Conservation (phyloP, 75 land plant genomes). For the Picea glauca region DNA sequence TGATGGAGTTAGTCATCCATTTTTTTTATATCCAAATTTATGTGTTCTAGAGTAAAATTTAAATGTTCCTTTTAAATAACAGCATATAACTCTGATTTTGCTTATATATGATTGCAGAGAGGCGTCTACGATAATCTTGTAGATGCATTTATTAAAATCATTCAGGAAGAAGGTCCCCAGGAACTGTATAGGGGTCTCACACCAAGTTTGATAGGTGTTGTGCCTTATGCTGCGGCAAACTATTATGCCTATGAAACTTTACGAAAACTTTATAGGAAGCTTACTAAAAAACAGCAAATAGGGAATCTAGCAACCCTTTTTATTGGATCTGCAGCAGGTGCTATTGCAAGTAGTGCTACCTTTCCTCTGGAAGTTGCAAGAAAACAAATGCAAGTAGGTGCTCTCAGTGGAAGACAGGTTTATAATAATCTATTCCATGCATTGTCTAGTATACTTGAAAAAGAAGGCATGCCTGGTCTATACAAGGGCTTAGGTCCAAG, state of each 20-base stretch:
- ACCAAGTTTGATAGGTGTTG: conserved; percentile 90
- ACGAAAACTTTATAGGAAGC: conserved; percentile 59
- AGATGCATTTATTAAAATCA: conserved; percentile 81
- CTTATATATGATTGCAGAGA: conserved; percentile 45
- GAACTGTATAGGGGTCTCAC: conserved; percentile 91
- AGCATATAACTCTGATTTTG: background rate
- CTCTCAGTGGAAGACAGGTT: conserved; percentile 72
- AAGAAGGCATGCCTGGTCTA: conserved; percentile 77
- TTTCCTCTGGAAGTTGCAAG: conserved; percentile 93
- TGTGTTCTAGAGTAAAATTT: too few relatives aligned
- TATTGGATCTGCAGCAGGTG: conserved; percentile 89
- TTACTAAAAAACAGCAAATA: conserved; percentile 65
- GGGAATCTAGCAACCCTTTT: conserved; percentile 80
- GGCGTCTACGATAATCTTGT: conserved; percentile 77
- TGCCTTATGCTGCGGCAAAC: conserved; percentile 93
- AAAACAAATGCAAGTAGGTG: conserved; percentile 95
- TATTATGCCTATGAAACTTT: conserved; percentile 87
- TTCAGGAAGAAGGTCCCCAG: conserved; percentile 69
- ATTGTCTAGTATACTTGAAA: conserved; percentile 69
- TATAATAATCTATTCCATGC: conserved; percentile 88
- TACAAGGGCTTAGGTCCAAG: conserved; percentile 92
- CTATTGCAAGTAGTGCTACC: conserved; percentile 72
- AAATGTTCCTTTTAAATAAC: too few relatives aligned
- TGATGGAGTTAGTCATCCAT: too few relatives aligned
- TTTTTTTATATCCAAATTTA: too few relatives aligned